These are phyloP conservation scores for Aspergillus carbonarius DNA, from an alignment of 2,329 filamentous ascomycete genomes.

Conservation along the genomic window DNA sequence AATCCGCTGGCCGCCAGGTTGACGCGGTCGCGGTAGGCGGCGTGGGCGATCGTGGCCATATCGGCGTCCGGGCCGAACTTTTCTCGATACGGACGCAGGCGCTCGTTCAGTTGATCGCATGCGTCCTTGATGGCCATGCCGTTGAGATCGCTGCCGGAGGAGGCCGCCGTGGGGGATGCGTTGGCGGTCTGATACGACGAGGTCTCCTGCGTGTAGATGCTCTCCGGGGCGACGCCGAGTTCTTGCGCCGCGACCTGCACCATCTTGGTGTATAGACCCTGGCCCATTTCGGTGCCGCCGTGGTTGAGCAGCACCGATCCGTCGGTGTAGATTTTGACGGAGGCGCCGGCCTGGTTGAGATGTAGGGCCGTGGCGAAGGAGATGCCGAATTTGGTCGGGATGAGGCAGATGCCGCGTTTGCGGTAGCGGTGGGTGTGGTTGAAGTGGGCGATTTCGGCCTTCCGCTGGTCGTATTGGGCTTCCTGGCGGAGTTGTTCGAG, in stretches of 20 bases:
- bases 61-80: conserved; percentile 68
- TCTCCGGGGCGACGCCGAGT: conserved; percentile 18
- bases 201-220: conserved; percentile 22
- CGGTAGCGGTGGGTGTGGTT: conserved; percentile 21
- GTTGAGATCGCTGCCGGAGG: conserved; percentile 26
- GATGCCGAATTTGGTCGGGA: conserved; percentile 28
- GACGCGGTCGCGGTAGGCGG: conserved; percentile 92
- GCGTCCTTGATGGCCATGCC: conserved; percentile 27
- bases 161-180: conserved; percentile 26
- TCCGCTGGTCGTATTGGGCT: conserved; percentile 11
- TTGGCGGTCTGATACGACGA: conserved; percentile 25
- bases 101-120: conserved; percentile 66
- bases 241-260: conserved; percentile 25
- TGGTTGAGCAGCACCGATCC: conserved; percentile 25
- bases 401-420: conserved; percentile 23
- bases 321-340: conserved; percentile 23
- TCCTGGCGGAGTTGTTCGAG: conserved; percentile 22
- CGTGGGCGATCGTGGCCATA: conserved; percentile 85
- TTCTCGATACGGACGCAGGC: conserved; percentile 78
- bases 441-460: conserved; percentile 7
- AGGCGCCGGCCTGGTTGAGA: conserved; percentile 25
- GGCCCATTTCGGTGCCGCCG: conserved; percentile 28
- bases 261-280: conserved; percentile 29
- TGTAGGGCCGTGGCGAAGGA: conserved; percentile 28
- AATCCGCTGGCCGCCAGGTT: conserved; percentile 94